Evolutionary conservation across 73 alveolate species (phyloP).

Genomic region (Paramecium pentaurelia): DNA sequence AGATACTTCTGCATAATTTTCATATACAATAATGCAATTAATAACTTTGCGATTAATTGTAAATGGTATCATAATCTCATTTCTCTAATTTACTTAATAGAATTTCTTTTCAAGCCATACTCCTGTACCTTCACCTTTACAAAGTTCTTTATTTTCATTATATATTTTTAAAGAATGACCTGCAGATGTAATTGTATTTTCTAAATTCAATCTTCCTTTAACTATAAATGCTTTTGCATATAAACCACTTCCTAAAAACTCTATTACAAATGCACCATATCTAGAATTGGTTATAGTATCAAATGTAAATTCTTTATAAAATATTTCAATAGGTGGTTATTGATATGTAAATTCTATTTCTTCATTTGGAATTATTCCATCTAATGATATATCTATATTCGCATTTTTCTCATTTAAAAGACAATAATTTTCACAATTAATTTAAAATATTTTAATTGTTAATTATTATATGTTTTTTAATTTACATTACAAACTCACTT

Average conservation of each 20-base stretch:
- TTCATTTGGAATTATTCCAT: slow-evolving; percentile 50
- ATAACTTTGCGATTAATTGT: neutral
- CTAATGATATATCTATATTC: neutral
- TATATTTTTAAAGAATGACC: slow-evolving; percentile 1
- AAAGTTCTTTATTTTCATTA: slow-evolving; percentile 16
- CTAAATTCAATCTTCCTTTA: slow-evolving; percentile 20
- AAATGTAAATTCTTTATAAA: neutral
- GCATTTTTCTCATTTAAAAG: neutral
- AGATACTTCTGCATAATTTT: neutral
- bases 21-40: slow-evolving; percentile 39
- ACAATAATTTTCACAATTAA: slow-evolving; percentile 44
- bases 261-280: slow-evolving; percentile 28
- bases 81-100: neutral
- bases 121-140: slow-evolving; percentile 31
- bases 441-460: slow-evolving; percentile 29
- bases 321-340: slow-evolving; percentile 36
- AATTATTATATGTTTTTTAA: neutral
- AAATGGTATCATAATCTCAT: slow-evolving; percentile 46
- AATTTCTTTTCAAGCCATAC: slow-evolving; percentile 13
- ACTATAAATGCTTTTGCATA: slow-evolving; percentile 4
- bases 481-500: neutral
- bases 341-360: slow-evolving; percentile 1
- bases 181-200: slow-evolving; percentile 1
- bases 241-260: slow-evolving; percentile 44
- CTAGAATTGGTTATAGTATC: slow-evolving; percentile 10